Evolutionary conservation across 164 flowering plant species (phyloP).

Genomic region (Piper betle): DNA sequence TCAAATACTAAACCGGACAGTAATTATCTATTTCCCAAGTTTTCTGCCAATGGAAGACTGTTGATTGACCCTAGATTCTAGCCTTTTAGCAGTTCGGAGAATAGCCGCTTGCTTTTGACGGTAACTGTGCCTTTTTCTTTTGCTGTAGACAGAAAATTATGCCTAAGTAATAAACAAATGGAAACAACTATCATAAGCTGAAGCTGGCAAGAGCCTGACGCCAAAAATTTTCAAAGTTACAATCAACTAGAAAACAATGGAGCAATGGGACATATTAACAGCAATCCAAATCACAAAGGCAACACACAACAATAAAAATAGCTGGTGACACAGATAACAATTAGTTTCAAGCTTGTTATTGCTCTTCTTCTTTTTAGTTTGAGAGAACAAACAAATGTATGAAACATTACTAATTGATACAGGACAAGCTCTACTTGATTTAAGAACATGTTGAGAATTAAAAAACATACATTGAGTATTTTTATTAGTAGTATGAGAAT

Average conservation of each 20-base stretch:
- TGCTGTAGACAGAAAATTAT: slow-evolving; percentile 34
- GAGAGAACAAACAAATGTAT: background rate
- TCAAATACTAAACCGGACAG: too few relatives aligned
- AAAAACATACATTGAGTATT: too few relatives aligned
- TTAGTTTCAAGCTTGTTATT: background rate
- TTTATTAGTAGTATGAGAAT: too few relatives aligned
- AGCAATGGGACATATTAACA: background rate
- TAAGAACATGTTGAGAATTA: too few relatives aligned
- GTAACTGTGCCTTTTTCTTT: slow-evolving; percentile 48
- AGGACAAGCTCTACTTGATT: too few relatives aligned
- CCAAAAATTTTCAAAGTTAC: too few relatives aligned
- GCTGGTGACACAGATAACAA: background rate
- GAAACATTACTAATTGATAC: background rate
- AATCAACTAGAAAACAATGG: background rate
- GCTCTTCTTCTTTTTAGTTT: background rate
- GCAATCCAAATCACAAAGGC: background rate
- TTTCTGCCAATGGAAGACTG: slow-evolving; percentile 21
- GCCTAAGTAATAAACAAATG: background rate
- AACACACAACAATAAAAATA: background rate
- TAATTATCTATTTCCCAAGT: slow-evolving; percentile 17
- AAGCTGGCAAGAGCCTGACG: too few relatives aligned
- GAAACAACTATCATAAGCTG: too few relatives aligned
- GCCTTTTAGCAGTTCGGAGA: slow-evolving; percentile 23
- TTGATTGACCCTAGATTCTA: slow-evolving; percentile 31
- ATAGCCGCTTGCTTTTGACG: slow-evolving; percentile 38